Percentiles rank a stretch among this genome's conserved stretches.
These are phyloP conservation scores for Aspergillus oerlinghausenensis DNA, from an alignment of 2,329 filamentous ascomycete genomes.

Conservation along the genomic window DNA sequence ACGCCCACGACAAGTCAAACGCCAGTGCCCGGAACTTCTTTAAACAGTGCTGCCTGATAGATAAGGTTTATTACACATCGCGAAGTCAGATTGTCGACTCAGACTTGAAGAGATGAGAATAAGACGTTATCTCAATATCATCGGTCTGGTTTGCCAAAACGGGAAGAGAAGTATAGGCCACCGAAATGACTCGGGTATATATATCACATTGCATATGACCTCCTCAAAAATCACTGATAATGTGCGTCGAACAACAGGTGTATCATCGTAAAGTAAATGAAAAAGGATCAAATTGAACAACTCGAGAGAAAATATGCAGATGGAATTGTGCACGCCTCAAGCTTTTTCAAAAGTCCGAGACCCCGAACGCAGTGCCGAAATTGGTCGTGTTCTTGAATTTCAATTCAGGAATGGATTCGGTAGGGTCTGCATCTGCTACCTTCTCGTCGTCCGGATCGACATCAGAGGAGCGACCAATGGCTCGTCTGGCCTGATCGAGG, in stretches of 20 bases:
- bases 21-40: background rate
- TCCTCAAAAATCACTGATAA: too few relatives aligned
- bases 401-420: constrained; percentile 34
- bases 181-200: background rate
- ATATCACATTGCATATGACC: background rate
- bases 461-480: constrained; percentile 18
- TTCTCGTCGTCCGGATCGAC: constrained; percentile 19
- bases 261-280: too few relatives aligned
- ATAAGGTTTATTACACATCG: background rate
- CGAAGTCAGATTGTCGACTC: background rate
- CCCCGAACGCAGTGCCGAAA: constrained; percentile 46
- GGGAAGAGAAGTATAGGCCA: background rate
- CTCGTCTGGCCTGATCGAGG: constrained; percentile 35
- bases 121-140: background rate
- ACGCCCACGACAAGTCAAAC: too few relatives aligned
- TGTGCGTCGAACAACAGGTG: too few relatives aligned
- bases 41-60: background rate
- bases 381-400: constrained; percentile 44
- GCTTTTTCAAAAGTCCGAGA: constrained; percentile 16
- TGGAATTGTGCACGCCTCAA: constrained; percentile 1
- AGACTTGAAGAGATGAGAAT: background rate
- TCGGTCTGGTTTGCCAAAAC: background rate
- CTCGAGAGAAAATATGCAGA: too few relatives aligned
- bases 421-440: constrained; percentile 20
- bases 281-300: too few relatives aligned